phyloP scores from a whole-genome alignment of 2,329 filamentous ascomycete genomes.

The Didymellaceae sp. region DNA sequence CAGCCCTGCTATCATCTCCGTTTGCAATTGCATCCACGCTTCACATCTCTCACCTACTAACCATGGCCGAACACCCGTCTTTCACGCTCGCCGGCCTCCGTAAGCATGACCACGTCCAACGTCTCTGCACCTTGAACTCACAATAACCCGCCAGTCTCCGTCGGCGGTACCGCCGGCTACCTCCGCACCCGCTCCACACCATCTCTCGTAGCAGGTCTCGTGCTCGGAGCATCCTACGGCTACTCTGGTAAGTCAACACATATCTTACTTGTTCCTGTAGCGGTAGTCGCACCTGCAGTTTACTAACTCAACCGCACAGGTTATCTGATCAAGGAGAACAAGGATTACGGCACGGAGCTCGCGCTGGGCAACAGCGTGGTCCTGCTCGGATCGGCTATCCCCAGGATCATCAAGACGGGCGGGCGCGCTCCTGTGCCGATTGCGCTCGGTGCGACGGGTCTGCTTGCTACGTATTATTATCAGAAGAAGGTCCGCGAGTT shows the following conservation, averaged over 20 bases:
- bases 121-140: conserved; percentile 6
- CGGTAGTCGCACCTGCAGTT: too few species aligned
- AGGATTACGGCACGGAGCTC: conserved; percentile 39
- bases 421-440: conserved; percentile 37
- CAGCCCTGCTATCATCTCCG: background rate
- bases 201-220: conserved; percentile 36
- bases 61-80: conserved; percentile 40
- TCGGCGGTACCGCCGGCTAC: conserved; percentile 38
- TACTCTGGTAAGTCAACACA: conserved; percentile 32
- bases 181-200: conserved; percentile 38
- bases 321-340: conserved; percentile 38
- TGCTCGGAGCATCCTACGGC: conserved; percentile 35
- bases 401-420: conserved; percentile 36
- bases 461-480: conserved; percentile 37
- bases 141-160: conserved; percentile 25
- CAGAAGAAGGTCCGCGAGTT: conserved; percentile 42
- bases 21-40: background rate
- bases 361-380: conserved; percentile 36
- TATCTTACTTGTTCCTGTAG: too few species aligned
- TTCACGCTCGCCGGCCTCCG: conserved; percentile 38
- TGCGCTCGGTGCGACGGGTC: conserved; percentile 33
- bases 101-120: conserved; percentile 11
- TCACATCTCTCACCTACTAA: background rate
- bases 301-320: conserved; percentile 14
- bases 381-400: conserved; percentile 33